A percentile compares a stretch with the other conserved stretches of the same genome.
Conservation (phyloP, 345 rosid species). For the Pugionium dolabratum region DNA sequence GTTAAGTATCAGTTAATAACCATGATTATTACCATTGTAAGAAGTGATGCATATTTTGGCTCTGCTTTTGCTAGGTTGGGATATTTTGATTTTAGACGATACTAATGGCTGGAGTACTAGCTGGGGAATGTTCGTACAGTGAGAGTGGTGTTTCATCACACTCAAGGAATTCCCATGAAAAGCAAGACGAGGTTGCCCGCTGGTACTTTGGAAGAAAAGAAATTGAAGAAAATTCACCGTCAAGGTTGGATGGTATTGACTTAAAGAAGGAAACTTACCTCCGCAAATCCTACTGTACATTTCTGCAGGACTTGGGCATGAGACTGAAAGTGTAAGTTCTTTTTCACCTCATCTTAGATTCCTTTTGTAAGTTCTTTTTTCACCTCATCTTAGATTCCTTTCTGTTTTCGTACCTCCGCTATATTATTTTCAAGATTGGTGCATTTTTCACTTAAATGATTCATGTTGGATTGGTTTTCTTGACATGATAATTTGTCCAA, state of each 20-base stretch:
- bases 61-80: conserved; percentile 25
- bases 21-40: background rate
- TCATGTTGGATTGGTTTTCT: conserved; percentile 6
- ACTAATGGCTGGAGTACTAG: conserved; percentile 53
- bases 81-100: conserved; percentile 20
- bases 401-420: background rate
- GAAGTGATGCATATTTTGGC: conserved; percentile 1
- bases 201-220: conserved; percentile 92
- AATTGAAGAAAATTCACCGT: conserved; percentile 88
- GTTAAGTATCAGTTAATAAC: background rate
- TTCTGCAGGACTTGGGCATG: conserved; percentile 96
- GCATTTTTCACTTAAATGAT: background rate
- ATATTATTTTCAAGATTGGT: background rate
- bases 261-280: conserved; percentile 92
- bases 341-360: background rate
- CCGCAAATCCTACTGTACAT: conserved; percentile 96
- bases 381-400: background rate
- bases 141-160: conserved; percentile 51
- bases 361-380: conserved; percentile 53
- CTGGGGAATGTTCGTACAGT: conserved; percentile 53
- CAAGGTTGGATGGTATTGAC: conserved; percentile 87
- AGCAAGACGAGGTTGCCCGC: conserved; percentile 59
- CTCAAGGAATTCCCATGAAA: conserved; percentile 52
- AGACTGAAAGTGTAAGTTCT: conserved; percentile 87
- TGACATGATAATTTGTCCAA: conserved; percentile 7